Base-by-base conservation (phyloP, 2,329 filamentous ascomycete species). In the Westerdykella ornata region DNA sequence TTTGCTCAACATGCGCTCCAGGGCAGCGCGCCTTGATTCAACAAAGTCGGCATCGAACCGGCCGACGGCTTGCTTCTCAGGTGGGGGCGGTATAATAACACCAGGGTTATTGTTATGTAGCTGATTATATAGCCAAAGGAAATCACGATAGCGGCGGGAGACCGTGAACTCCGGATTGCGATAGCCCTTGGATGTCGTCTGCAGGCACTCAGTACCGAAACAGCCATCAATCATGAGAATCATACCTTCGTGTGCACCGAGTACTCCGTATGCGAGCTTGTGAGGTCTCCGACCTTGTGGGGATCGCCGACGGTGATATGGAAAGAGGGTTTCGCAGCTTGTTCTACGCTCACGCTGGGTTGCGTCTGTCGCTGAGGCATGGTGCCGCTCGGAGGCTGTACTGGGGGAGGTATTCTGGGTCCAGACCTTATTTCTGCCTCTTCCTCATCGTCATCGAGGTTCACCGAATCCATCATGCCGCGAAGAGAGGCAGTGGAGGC, bases 1-100 rank as follows among this genome's bases (percentile, higher is more conserved):
- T 73, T 95, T 97, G 77, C 96, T 97, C 41, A 96, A 73, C 92
- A 98, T 98, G 63, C 92, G 87, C 69, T 98, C 92, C 44, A 98
- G 71, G 12, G 92, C 92, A 47, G 88, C 85, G 54, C 92, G 80
- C 56, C 92, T 77, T 33, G 86, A 88, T 68, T 98, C 92, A 48
- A 98, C 88, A 67, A 98, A 98, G 65, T 96, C 94, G 52, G 80
- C 86, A 67, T 98, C 90, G 62, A 98, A 98, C 30, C 92, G 82
- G 46, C 90, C 90, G 42, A 98, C 86, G 6, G 90, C 89, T 70
- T 98, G 92, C 72, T 98, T 98, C 70, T 98, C 92, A 1, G 92
- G 92, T 0, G 92, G 92, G 6, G 92, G 90, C 0, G 92, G 92
- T 11, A 98, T 87, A 20, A 98, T 88, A 29, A 96, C 82, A 43